Conservation (phyloP, 2,329 filamentous ascomycete genomes). For the Aureobasidium sp. region DNA sequence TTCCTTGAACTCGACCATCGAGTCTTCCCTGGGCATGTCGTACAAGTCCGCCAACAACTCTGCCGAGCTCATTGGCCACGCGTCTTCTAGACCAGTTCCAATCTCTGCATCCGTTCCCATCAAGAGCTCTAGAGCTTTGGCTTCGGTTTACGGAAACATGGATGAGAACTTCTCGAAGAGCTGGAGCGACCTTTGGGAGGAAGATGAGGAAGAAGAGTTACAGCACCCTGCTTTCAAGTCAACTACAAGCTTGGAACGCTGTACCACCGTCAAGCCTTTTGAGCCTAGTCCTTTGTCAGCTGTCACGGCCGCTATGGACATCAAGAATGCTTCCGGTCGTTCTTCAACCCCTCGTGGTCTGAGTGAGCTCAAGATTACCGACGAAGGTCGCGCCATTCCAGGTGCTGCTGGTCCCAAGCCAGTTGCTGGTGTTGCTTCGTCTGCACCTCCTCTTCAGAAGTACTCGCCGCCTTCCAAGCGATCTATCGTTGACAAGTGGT, state of each 20-base stretch:
- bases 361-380: slow-evolving; percentile 49
- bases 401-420: slow-evolving; percentile 22
- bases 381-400: slow-evolving; percentile 31
- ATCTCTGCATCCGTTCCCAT: slow-evolving; percentile 65
- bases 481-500: slow-evolving; percentile 73
- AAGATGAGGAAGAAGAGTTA: slow-evolving; percentile 73
- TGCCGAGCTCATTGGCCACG: slow-evolving; percentile 44
- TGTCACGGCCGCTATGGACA: slow-evolving; percentile 19
- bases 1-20: slow-evolving; percentile 74
- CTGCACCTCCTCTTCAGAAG: slow-evolving; percentile 33
- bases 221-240: slow-evolving; percentile 40
- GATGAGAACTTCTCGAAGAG: slow-evolving; percentile 86
- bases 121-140: slow-evolving; percentile 57
- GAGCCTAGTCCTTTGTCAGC: slow-evolving; percentile 36
- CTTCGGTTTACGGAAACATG: slow-evolving; percentile 71
- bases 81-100: slow-evolving; percentile 59
- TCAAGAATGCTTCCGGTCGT: slow-evolving; percentile 43
- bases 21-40: slow-evolving; percentile 74
- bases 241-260: slow-evolving; percentile 31
- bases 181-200: slow-evolving; percentile 98
- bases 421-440: slow-evolving; percentile 25
- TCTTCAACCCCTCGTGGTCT: slow-evolving; percentile 47
- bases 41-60: slow-evolving; percentile 64
- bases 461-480: slow-evolving; percentile 64
- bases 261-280: slow-evolving; percentile 48